phyloP scores from a whole-genome alignment of 768 basidiomycete genomes.

The Pleurotus eryngii region DNA sequence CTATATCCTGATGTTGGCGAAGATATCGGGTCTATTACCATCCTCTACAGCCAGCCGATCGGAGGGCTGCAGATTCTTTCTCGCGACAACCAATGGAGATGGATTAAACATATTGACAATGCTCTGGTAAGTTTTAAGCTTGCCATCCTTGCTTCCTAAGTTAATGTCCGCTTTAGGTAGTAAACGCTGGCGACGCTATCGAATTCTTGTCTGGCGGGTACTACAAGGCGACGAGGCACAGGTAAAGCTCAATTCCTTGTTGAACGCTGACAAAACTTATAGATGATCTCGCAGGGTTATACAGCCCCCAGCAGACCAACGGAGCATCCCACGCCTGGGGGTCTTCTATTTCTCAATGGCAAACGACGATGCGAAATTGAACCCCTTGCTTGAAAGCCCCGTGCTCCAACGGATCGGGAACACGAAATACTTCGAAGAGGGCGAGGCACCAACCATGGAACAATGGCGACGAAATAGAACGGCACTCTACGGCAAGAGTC shows the following conservation, averaged over 20 bases:
- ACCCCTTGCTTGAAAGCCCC: slow-evolving; percentile 38
- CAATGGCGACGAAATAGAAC: slow-evolving; percentile 38
- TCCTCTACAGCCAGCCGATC: slow-evolving; percentile 61
- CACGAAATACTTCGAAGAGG: slow-evolving; percentile 28
- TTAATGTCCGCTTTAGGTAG: slow-evolving; percentile 21
- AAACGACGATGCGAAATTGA: slow-evolving; percentile 39
- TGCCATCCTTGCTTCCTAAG: not conserved
- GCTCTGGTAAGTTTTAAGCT: slow-evolving; percentile 38
- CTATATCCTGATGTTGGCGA: not conserved
- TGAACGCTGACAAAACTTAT: too few relatives aligned
- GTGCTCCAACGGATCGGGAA: slow-evolving; percentile 37
- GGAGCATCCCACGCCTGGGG: slow-evolving; percentile 38
- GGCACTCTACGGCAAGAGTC: slow-evolving; percentile 36
- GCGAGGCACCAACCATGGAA: slow-evolving; percentile 38
- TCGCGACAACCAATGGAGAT: slow-evolving; percentile 50
- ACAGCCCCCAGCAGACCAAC: slow-evolving; percentile 47
- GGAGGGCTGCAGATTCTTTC: slow-evolving; percentile 55
- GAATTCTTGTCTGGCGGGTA: slow-evolving; percentile 47
- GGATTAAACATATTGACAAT: slow-evolving; percentile 57
- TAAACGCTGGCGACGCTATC: slow-evolving; percentile 47
- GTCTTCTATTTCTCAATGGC: slow-evolving; percentile 44
- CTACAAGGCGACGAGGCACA: slow-evolving; percentile 47
- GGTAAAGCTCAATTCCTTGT: not conserved
- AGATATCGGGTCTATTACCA: slow-evolving; percentile 55
- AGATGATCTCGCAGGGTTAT: slow-evolving; percentile 31